phyloP scores from a whole-genome alignment of 31 red algal species.

The Odonthalia washingtoniensis region DNA sequence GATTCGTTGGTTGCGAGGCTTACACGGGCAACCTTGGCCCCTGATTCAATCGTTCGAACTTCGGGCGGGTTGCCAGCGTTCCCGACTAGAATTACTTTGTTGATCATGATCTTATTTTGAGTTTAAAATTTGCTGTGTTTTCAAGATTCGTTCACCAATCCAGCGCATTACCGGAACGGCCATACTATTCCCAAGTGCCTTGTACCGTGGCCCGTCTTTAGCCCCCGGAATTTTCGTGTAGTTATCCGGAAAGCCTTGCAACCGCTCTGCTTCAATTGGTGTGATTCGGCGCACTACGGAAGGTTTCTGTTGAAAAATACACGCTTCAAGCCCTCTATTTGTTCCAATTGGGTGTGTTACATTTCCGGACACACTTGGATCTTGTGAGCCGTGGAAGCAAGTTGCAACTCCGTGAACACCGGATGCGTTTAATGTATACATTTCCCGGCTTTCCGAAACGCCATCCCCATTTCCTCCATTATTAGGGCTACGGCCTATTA shows the following conservation, averaged over 20 bases:
- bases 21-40: background rate
- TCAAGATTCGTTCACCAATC: constrained; percentile 10
- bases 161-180: constrained; percentile 2
- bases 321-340: background rate
- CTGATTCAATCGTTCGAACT: background rate
- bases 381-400: background rate
- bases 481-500: too few relatives aligned
- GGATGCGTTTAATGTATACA: too few relatives aligned
- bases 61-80: constrained; percentile 23
- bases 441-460: too few relatives aligned
- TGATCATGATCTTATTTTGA: constrained; percentile 1
- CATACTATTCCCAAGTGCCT: constrained; percentile 1
- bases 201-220: constrained; percentile 1
- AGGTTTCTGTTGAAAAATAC: background rate
- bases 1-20: constrained; percentile 16
- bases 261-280: background rate
- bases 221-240: background rate
- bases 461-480: too few relatives aligned
- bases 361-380: background rate
- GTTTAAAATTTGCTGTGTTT: constrained; percentile 1
- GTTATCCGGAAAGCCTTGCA: constrained; percentile 19
- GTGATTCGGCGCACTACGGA: constrained; percentile 7
- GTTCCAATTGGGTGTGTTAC: background rate
- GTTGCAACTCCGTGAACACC: too few relatives aligned
- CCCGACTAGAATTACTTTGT: constrained; percentile 28